Percentiles rank a stretch among this genome's conserved stretches.
These are phyloP conservation scores for Clarireedia hainanense DNA, from an alignment of 2,329 filamentous ascomycete genomes.

Conservation along the genomic window DNA sequence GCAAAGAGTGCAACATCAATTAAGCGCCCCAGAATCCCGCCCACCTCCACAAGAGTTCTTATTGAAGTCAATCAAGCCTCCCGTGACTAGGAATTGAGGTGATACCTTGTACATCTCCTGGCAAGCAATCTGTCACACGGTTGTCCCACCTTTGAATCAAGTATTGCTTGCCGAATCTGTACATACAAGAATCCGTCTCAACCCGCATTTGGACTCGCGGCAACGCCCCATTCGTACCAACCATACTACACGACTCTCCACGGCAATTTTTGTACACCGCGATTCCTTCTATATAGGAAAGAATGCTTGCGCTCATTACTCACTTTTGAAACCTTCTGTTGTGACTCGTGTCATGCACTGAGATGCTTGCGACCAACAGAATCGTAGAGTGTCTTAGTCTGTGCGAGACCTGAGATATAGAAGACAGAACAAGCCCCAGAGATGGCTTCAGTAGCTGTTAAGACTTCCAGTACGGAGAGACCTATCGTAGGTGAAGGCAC, in stretches of 20 bases:
- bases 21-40: not conserved
- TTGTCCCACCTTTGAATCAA: not conserved
- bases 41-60: not conserved
- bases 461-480: not conserved
- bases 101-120: not conserved
- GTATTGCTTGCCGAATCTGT: not conserved
- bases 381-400: conserved; percentile 1
- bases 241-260: not conserved
- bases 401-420: not conserved
- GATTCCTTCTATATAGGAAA: not conserved
- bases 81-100: not conserved
- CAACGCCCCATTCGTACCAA: not conserved
- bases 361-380: not conserved
- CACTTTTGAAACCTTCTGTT: conserved; percentile 2
- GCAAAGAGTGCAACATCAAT: not conserved
- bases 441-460: not conserved
- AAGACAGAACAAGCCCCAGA: not conserved
- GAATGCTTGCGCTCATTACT: conserved; percentile 1
- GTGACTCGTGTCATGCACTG: conserved; percentile 1
- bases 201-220: not conserved
- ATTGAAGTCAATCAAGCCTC: not conserved
- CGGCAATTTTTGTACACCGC: not conserved
- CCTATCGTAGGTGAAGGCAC: not conserved
- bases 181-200: not conserved
- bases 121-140: not conserved